Base-by-base conservation (phyloP, 768 basidiomycete genomes). In the Lactarius sanguifluus region DNA sequence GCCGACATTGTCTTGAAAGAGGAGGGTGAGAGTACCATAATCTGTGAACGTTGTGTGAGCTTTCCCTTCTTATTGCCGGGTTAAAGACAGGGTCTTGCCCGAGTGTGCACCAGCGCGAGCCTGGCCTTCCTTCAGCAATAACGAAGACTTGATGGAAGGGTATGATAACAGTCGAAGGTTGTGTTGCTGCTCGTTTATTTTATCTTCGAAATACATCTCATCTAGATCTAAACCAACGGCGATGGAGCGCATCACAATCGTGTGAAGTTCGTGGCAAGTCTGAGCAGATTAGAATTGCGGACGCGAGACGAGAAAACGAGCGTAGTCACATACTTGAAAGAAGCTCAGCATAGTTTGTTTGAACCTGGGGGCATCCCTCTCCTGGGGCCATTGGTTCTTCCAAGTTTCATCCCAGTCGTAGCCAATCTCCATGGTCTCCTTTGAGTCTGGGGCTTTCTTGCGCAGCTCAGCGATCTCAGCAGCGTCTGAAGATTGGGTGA, bases 371-470 rank as follows among this genome's bases (percentile, higher is more conserved):
- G 78, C 84, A 60, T 86, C 82, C 2, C 67, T 72, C 71, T 91
- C 86, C 52, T 78, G 76, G 4, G 90, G 92, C 93, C 94, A 95
- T 69, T 82, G 82, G 74, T 96, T 96, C 74, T 83, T 86, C 87
- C 88, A 92, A 45, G 77, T 81, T 18, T 82, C 79, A 70, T 91
- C 91, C 86, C 89, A 90, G 65, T 96, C 92, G 30, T 89, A 82
- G 36, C 94, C 92, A 55, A 96, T 94, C 75, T 96, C 93, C 87
- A 95, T 92, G 9, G 86, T 81, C 75, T 95, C 92, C 76, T 93
- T 92, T 77, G 77, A 86, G 73, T 93, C 92, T 0, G 93, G 92
- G 0, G 92, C 86, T 66, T 85, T 86, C 65, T 78, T 79, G n/a
- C 93, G 86, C 25, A 94, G 78, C 54, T 81, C 75, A 55, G 86